Conservation (phyloP, 2,329 filamentous ascomycete species). For the Zalaria sp. region DNA sequence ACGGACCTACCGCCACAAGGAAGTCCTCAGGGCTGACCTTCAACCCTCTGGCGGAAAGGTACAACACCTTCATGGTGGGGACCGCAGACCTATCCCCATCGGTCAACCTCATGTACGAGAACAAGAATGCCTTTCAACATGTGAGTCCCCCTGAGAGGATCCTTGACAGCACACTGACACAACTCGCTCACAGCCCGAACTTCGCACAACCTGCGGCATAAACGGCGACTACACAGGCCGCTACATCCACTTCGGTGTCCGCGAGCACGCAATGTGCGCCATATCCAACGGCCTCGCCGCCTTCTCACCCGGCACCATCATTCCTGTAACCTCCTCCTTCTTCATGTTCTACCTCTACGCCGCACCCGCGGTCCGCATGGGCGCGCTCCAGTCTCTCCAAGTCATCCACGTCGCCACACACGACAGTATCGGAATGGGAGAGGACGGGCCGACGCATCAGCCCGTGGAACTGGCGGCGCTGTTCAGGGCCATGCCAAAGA, state of each 20-base stretch:
- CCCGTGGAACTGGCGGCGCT: conserved; percentile 22
- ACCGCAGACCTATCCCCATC: conserved; percentile 23
- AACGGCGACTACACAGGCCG: conserved; percentile 38
- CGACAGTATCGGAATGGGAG: conserved; percentile 22
- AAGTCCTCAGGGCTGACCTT: conserved; percentile 34
- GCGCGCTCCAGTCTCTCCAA: conserved; percentile 21
- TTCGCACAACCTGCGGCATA: conserved; percentile 27
- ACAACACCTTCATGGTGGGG: conserved; percentile 21
- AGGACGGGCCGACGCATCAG: conserved; percentile 24
- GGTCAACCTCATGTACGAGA: conserved; percentile 25
- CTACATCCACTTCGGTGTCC: conserved; percentile 44
- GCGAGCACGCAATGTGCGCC: conserved; percentile 47
- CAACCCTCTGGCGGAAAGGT: conserved; percentile 17
- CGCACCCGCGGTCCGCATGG: conserved; percentile 23
- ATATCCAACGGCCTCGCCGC: conserved; percentile 29
- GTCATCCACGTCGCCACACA: conserved; percentile 25
- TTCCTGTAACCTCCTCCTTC: conserved; percentile 22
- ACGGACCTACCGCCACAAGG: conserved; percentile 33
- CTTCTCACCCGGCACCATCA: conserved; percentile 20
- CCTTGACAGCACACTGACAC: too few relatives aligned
- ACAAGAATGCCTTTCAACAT: conserved; percentile 36
- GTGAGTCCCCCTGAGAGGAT: not conserved
- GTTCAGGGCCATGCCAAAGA: conserved; percentile 23
- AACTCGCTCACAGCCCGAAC: conserved; percentile 10
- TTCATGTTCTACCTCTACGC: conserved; percentile 28